Evolutionary conservation across 2,329 filamentous ascomycete species (phyloP), one percentile per base, ranked within the genome.

Genomic region (Zalaria sp.): DNA sequence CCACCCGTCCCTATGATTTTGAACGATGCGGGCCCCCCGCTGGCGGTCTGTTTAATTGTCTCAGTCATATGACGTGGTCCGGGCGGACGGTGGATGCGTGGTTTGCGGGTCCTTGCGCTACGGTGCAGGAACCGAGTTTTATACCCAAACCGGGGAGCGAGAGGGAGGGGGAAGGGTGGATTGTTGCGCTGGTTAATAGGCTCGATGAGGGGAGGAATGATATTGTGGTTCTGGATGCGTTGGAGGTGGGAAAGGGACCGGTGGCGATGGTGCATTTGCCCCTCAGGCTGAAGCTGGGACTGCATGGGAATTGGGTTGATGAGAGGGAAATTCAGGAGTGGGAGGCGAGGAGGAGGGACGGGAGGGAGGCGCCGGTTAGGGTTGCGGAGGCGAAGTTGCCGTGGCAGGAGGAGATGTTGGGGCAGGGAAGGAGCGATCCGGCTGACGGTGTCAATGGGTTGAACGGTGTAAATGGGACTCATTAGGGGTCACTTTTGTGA

Each of bases 71-170:
- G 3, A 36, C 50, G 25, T 51, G 51, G 31, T 48, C 48, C 4
- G 35, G 51, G 25, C 44, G 47, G 3, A 46, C 45, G 39, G 39
- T 47, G 8, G 52, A 57, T 39, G 57, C 49, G 27, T 63, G 52
- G 40, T 63, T 53, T 46, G 59, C 55, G 18, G 61, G 58, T 1
- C 58, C 55, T 26, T 59, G 54, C 6, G 56, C 59, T 26, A 68
- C 67, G 0, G 68, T 72, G 46, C 71, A 74, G 50, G 71, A 75
- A 46, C 71, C 71, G 0, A 64, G 68, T 0, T 75, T 75, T 43
- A 65, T 74, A 8, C 70, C 71, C 0, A 57, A 58, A 28, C 52
- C 53, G 0, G 57, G 60, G 2, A 58, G 57, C 18, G 61, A 56
- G 0, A 54, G 43, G 1, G 69, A 74, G 47, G 70, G 68, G 0